Percentiles rank a stretch among this genome's conserved stretches.
Conservation (phyloP, 2,329 filamentous ascomycete species). For the Aureobasidium namibiae region DNA sequence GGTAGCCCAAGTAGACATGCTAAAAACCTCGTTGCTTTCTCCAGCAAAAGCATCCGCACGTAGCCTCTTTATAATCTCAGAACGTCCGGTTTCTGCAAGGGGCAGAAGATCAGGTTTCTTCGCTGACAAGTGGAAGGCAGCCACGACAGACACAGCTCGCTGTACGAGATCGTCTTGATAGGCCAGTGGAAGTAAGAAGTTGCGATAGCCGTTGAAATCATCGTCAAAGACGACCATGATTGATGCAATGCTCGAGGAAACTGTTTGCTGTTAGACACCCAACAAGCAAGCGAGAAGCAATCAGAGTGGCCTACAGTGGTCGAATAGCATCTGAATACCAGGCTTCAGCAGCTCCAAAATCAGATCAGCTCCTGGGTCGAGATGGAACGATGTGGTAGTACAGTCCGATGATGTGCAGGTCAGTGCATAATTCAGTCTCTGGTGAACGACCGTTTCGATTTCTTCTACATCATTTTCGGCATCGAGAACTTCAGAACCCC, state of each 20-base stretch:
- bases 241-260: slow-evolving; percentile 30
- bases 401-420: neutral
- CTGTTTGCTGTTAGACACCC: neutral
- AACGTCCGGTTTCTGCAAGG: slow-evolving; percentile 28
- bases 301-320: neutral
- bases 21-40: slow-evolving; percentile 27
- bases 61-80: slow-evolving; percentile 30
- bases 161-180: slow-evolving; percentile 29
- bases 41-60: slow-evolving; percentile 25
- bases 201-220: slow-evolving; percentile 31
- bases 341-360: neutral
- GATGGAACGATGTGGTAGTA: neutral
- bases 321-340: slow-evolving; percentile 4
- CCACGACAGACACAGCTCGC: slow-evolving; percentile 32
- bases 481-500: neutral
- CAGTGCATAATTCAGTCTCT: neutral
- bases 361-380: neutral
- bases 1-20: slow-evolving; percentile 30
- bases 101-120: slow-evolving; percentile 24
- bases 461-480: neutral
- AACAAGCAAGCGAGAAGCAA: neutral
- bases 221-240: slow-evolving; percentile 35
- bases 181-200: slow-evolving; percentile 34
- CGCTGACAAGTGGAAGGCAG: slow-evolving; percentile 32
- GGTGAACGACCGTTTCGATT: neutral